Evolutionary conservation across 2,329 filamentous ascomycete genomes (phyloP), one percentile per base, ranked within the genome.

Genomic region (Pseudopyrenochaeta lycopersici): DNA sequence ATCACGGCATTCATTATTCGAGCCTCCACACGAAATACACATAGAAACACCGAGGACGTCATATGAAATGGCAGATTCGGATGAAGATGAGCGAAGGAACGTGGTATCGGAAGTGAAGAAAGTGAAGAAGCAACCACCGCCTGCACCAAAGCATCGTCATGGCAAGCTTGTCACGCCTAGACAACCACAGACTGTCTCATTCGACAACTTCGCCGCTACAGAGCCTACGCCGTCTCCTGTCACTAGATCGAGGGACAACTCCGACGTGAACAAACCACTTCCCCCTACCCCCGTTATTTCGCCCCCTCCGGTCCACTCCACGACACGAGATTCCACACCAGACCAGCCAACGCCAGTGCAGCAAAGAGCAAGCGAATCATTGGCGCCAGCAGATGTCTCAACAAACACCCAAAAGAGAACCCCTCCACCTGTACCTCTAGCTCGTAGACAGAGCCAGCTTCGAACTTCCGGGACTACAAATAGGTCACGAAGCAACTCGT

Each of bases 91-190:
- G 47, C 77, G 49, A 14, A 55, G 62, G 38, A 59, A 57, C 10
- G 51, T 69, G 20, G 59, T 70, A 23, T 60, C 63, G 9, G 67
- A 70, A 43, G 68, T 46, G 43, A 71, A 78, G 35, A 77, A 82
- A 60, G 90, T 88, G 69, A 87, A 85, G 74, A 85, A 85, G 58
- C 89, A 89, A 12, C 90, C 90, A 4, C 89, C 89, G 1, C 74
- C 73, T 18, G 67, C 72, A 6, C 90, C 90, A 10, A 91, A 84
- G 68, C 92, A 89, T 46, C 86, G 90, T 49, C 90, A 93, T 76
- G 91, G 91, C 4, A 93, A 89, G 74, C 82, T 88, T 15, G 89
- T 94, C 60, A 86, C 82, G 60, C 73, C 65, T 62, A 54, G 77
- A 76, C 80, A 53, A 62, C 78, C 69, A 52, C 76, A 70, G 68